Evolutionary conservation across 371 early-diverging fungal genomes (phyloP).

Genomic region (Mortierella sp.): DNA sequence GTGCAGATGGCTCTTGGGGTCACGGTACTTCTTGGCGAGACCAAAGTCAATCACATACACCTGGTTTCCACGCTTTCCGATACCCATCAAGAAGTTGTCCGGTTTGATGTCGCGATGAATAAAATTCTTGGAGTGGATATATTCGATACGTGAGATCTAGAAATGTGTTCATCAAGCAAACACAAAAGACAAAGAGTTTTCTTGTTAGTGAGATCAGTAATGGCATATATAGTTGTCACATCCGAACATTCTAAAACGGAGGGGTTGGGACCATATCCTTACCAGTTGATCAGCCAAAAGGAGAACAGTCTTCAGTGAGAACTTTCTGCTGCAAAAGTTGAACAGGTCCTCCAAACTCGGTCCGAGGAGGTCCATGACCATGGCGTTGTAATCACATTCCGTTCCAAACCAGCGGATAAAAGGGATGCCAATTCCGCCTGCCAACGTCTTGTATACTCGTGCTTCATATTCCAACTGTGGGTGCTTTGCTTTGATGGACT

Average conservation of each 20-base stretch:
- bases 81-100: conserved; percentile 99
- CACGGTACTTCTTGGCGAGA: conserved; percentile 98
- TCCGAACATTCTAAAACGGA: not conserved
- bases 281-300: conserved; percentile 99
- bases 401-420: conserved; percentile 95
- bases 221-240: too few relatives aligned
- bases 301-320: conserved; percentile 98
- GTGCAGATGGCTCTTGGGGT: conserved; percentile 96
- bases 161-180: conserved; percentile 4
- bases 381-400: conserved; percentile 94
- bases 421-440: conserved; percentile 97
- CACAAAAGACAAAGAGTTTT: not conserved
- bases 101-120: conserved; percentile 93
- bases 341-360: conserved; percentile 99
- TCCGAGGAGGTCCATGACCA: conserved; percentile 99
- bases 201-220: too few relatives aligned
- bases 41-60: conserved; percentile 99
- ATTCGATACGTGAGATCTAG: conserved; percentile 96
- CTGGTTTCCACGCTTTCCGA: conserved; percentile 93
- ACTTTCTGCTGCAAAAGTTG: conserved; percentile 97
- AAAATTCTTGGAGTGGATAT: conserved; percentile 93
- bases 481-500: conserved; percentile 92
- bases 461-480: conserved; percentile 98
- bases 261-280: conserved; percentile 24
- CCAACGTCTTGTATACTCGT: conserved; percentile 92